Evolutionary conservation across 2,329 filamentous ascomycete species (phyloP), one percentile per base, ranked within the genome.

Genomic region (Alternaria arborescens): DNA sequence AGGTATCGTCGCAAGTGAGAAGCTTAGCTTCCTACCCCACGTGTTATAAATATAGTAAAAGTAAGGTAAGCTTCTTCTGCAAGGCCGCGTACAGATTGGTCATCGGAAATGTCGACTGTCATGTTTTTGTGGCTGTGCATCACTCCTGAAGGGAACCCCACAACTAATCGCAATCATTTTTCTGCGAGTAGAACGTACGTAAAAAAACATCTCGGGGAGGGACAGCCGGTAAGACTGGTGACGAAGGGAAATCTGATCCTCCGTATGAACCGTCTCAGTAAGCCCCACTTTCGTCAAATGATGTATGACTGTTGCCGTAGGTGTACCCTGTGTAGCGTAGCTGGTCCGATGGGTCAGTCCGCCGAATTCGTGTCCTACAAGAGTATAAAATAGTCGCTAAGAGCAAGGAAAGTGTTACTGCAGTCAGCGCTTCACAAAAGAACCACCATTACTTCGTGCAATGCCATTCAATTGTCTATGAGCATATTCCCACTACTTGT

Each of bases 391-490:
- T 8, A 30, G 10, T 12, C 32, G 16, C 12, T 8, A 40, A n/a
- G 10, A 6, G 12, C n/a, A 55, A 24, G 6, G 4, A 3, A 28
- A n/a, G 18, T 18, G 4, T n/a, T 30, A 26, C 30, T 28, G 11
- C 26, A 40, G 32, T 47, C 52, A 55, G 36, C n/a, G 16, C 38
- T 36, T 48, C 42, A 50, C 34, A 8, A 26, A 16, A 43, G 18
- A 28, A 34, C 22, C 47, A 36, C 34, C 36, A 32, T 4, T 28
- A 46, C 53, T 44, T 63, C 22, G 55, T 62, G 58, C 61, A 65
- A 65, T 63, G 69, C 66, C 69, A 62, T 60, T 76, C 62, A 61
- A 73, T 76, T 76, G 73, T 77, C 75, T 76, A 77, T 66, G 63
- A 71, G 65, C 74, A 75, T 69, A 73, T 69, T 54, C 66, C 69